Base-by-base conservation (phyloP, 1,284 basidiomycete genomes). In the Apiotrichum sp. region DNA sequence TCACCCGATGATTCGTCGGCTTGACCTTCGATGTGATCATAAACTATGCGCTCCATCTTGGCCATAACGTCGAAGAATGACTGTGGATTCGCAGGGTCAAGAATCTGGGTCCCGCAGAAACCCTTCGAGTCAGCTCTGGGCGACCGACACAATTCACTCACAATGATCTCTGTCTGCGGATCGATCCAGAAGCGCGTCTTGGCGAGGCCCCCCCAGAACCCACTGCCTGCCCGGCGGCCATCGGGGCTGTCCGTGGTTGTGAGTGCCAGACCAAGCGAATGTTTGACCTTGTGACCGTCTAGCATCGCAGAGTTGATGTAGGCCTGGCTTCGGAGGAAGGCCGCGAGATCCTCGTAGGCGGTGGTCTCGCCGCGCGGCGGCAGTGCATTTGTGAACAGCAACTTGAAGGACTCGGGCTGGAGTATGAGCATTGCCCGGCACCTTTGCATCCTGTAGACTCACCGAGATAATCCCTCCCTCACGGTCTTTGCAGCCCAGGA, bases 131-230 rank as follows among this genome's bases (percentile, higher is more conserved):
- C 22, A 22, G 22, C 22, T 22, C 22, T 22, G 22, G 22, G 22
- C 22, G 22, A 22, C 22, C 22, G 22, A 22, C 22, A 22, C 22
- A 22, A 22, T 22, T 22, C 22, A 22, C 22, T 22, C 22, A 22
- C 22, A 22, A 22, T 22, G 22, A 22, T 22, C 22, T 22, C 22
- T 22, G 22, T 22, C 22, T 22, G 22, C 22, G 69, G 69, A 47
- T 70, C 69, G 16, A 71, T 50, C 68, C 68, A 70, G 57, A 58
- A 70, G 52, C 62, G 47, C 1, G 68, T 70, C 53, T 66, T 62
- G 3, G 62, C 66, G 35, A 62, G 62, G 31, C 66, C 66, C 39
- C 52, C 50, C 69, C 69, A 71, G 33, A 46, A 52, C 10, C 65
- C 70, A 16, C 62, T 64, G 14, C 62, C 63, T 4, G 55, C 58